Evolutionary conservation across 2,329 filamentous ascomycete species (phyloP), one percentile per base, ranked within the genome.

Genomic region (Colletotrichum abscissum): DNA sequence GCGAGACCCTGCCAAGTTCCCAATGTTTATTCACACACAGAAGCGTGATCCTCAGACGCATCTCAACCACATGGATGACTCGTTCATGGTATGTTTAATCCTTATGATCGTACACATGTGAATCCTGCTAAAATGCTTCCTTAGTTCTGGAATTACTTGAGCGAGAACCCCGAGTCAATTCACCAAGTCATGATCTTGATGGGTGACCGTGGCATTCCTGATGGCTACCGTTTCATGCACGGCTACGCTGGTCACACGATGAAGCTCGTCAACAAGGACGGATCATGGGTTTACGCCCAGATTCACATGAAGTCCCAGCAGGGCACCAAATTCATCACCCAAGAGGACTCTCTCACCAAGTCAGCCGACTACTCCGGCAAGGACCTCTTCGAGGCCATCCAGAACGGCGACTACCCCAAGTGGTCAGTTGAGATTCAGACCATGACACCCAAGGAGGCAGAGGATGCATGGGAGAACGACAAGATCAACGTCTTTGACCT

Each of bases 371-470:
- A 83, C 75, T 85, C 88, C 67, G 75, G 76, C 9, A 77, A 80
- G 5, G 80, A 82, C 8, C 74, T 82, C 0, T 82, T 78, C 49
- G 73, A 77, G 3, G 81, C 86, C 0, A 89, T 89, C 69, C 82
- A 84, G 38, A 75, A 76, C 4, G 84, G 86, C 6, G 80, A 88
- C 30, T 85, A 80, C 66, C 87, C 87, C 0, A 81, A 79, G 3
- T 90, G 89, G 89, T 87, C 85, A 7, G 78, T 89, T 8, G 87
- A 85, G 74, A 78, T 90, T 1, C 88, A 91, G 78, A 83, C 88
- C 52, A 89, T 91, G 83, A 82, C 84, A 6, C 86, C 88, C 0
- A 80, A 86, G 68, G 82, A 89, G 56, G 87, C 87, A 3, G 85
- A 87, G 64, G 84, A 75, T 0, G 64, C 63, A 5, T 63, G 66